These are phyloP conservation scores for Aspergillus felis DNA, from an alignment of 2,329 filamentous ascomycete species.

Conservation along the genomic window DNA sequence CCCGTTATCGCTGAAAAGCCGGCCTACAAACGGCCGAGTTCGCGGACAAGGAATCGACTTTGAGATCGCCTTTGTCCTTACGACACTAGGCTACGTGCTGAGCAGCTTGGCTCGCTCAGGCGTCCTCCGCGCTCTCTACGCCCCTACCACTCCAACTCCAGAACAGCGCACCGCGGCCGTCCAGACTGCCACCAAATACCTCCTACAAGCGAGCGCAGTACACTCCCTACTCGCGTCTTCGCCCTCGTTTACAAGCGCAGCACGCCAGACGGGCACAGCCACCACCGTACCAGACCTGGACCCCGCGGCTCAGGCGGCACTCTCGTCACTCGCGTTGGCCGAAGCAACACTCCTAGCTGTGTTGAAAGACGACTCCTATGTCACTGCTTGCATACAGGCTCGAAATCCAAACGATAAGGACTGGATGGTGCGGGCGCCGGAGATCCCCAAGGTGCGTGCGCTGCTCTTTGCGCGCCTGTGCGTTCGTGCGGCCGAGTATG, in stretches of 20 bases:
- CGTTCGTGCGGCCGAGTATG: constrained; percentile 83
- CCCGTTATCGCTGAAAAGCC: constrained; percentile 29
- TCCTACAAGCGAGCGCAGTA: constrained; percentile 74
- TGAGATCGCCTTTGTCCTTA: constrained; percentile 75
- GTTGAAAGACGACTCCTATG: constrained; percentile 91
- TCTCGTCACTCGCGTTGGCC: constrained; percentile 63
- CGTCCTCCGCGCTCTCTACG: constrained; percentile 67
- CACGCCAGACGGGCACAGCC: constrained; percentile 19
- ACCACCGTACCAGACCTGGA: constrained; percentile 44
- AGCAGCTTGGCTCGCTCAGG: constrained; percentile 67
- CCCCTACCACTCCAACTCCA: constrained; percentile 57
- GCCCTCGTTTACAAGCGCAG: constrained; percentile 38
- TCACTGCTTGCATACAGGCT: constrained; percentile 73
- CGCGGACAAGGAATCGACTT: constrained; percentile 72
- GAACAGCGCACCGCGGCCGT: constrained; percentile 69
- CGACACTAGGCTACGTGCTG: constrained; percentile 71
- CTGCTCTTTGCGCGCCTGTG: constrained; percentile 85
- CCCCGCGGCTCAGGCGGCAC: constrained; percentile 38
- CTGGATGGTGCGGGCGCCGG: constrained; percentile 93
- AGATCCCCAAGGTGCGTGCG: constrained; percentile 83
- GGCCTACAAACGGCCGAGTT: constrained; percentile 58
- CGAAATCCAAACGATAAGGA: constrained; percentile 81
- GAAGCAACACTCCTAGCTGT: constrained; percentile 89
- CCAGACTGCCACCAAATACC: constrained; percentile 67
- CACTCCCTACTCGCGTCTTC: constrained; percentile 67